Conservation (phyloP, 1,284 basidiomycete genomes). For the Melampsora americana region DNA sequence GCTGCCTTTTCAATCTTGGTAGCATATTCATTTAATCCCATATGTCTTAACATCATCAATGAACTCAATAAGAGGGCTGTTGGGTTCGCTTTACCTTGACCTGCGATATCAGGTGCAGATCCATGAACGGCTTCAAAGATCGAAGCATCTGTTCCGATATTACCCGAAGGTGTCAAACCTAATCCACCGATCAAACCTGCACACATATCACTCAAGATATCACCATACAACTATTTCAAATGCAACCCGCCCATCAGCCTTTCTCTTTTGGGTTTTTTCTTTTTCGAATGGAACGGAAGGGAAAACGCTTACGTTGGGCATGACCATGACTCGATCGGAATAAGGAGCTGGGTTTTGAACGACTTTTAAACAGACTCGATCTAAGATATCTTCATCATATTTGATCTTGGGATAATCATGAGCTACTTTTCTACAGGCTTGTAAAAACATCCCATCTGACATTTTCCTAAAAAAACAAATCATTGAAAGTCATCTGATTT, state of each 20-base stretch:
- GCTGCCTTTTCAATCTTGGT: conserved; percentile 88
- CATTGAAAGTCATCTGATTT: background rate
- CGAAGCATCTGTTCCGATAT: conserved; percentile 96
- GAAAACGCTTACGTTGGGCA: conserved; percentile 80
- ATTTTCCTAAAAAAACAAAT: conserved; percentile 66
- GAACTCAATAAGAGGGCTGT: conserved; percentile 91
- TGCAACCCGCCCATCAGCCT: background rate
- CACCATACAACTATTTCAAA: conserved; percentile 56
- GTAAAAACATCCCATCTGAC: conserved; percentile 99
- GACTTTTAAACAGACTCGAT: conserved; percentile 92
- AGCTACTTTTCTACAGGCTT: conserved; percentile 91
- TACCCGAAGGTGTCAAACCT: conserved; percentile 95
- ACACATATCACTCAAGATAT: conserved; percentile 98
- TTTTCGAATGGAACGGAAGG: conserved; percentile 3
- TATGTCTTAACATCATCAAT: conserved; percentile 90
- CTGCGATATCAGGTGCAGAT: conserved; percentile 65
- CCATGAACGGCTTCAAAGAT: conserved; percentile 99
- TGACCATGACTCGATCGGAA: conserved; percentile 98
- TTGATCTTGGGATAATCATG: conserved; percentile 89
- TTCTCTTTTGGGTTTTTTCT: no score
- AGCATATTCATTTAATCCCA: conserved; percentile 83
- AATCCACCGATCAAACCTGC: conserved; percentile 97
- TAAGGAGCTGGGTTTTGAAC: conserved; percentile 91
- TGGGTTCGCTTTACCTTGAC: conserved; percentile 85
- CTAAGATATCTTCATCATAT: conserved; percentile 96